Evolutionary conservation across 352 stramenopile genomes (phyloP), one percentile per base, ranked within the genome.

Genomic region (Pythium phragmitis): DNA sequence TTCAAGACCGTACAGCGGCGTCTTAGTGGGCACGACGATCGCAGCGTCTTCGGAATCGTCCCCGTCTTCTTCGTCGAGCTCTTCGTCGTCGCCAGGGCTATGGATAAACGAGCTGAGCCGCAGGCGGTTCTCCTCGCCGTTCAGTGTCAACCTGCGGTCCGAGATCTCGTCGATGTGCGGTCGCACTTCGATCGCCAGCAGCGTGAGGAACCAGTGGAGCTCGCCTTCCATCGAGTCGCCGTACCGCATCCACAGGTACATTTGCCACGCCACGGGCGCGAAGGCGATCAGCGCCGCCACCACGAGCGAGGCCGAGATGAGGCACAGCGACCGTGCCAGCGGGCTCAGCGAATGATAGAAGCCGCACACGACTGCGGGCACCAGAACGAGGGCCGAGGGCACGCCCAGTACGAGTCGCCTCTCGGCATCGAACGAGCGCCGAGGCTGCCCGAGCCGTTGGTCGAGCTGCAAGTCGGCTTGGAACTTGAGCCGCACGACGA

Each of bases 191-290:
- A 80, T 2, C 2, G 73, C 73, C 0, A 77, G 9, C 3, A 80
- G 49, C 39, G 67, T 72, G 5, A 80, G 13, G 48, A 77, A 80
- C 73, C 73, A 80, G 56, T 77, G 63, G 12, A 80, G 64, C 46
- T 77, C 61, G 9, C 68, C 66, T 42, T 76, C 69, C 42, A 75
- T 65, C 17, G 62, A 42, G 4, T 63, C 43, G 7, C 60, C 36
- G 9, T 68, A 61, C n/a, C 60, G 59, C 19, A 64, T 60, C 23
- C 56, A 57, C 9, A 56, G 48, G 52, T 76, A 77, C 13, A 58
- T 45, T 23, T 77, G 67, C 73, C 70, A 80, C 11, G 69, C 39
- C 9, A 77, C 21, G 13, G 70, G 70, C 0, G 63, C 63, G 4
- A 69, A 9, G 2, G 50, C 48, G 16, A 68, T 45, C 1, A 77